Evolutionary conservation across 352 stramenopile species (phyloP).

Genomic region (Phytophthora sojae): DNA sequence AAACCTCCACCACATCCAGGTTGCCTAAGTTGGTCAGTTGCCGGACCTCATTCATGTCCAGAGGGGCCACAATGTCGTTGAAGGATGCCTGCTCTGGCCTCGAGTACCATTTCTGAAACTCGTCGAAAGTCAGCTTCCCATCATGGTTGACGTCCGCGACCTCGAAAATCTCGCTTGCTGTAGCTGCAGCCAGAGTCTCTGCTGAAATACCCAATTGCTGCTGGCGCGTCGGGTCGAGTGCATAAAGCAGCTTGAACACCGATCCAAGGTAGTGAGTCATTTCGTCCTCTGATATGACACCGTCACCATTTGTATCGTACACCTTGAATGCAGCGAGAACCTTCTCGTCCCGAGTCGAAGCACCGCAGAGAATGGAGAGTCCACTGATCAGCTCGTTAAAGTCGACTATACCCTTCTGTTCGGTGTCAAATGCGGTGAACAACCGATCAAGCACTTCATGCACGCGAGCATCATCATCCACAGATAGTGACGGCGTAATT

Average conservation of each 20-base stretch:
- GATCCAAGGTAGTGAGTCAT: conserved; percentile 89
- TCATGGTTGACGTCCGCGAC: conserved; percentile 88
- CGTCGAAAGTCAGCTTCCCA: conserved; percentile 83
- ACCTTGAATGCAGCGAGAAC: conserved; percentile 84
- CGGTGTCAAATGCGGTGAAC: conserved; percentile 82
- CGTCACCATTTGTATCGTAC: conserved; percentile 86
- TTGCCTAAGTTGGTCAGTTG: conserved; percentile 85
- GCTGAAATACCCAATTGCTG: conserved; percentile 68
- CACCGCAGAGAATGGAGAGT: conserved; percentile 74
- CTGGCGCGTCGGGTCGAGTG: conserved; percentile 66
- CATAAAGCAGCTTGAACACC: conserved; percentile 85
- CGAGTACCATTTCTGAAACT: conserved; percentile 89
- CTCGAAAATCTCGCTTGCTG: conserved; percentile 84
- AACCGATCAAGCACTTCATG: conserved; percentile 80
- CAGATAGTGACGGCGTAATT: conserved; percentile 26
- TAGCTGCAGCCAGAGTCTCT: conserved; percentile 70
- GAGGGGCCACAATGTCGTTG: conserved; percentile 73
- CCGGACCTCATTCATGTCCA: conserved; percentile 85
- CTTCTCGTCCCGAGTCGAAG: conserved; percentile 63
- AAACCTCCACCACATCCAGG: conserved; percentile 87
- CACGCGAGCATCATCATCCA: conserved; percentile 61
- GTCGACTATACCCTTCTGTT: conserved; percentile 78
- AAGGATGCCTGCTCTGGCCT: conserved; percentile 73
- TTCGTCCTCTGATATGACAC: conserved; percentile 84
- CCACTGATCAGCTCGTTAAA: conserved; percentile 81